A percentile compares a stretch with the other conserved stretches of the same genome.
phyloP scores from a whole-genome alignment of 2,329 filamentous ascomycete genomes.

The Zymoseptoria passerinii region DNA sequence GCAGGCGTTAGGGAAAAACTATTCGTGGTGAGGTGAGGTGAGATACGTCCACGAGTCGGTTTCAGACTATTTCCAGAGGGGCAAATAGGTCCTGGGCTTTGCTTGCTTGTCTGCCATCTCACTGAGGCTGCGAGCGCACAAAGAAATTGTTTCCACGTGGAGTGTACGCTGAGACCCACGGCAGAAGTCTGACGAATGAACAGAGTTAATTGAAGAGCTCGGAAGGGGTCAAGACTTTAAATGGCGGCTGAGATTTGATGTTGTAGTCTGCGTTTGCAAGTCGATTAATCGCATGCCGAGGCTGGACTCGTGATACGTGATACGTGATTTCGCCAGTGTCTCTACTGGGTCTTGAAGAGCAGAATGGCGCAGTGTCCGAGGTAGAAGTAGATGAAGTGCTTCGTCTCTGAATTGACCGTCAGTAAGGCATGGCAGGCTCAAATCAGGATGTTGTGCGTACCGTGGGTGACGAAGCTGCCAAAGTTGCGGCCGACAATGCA shows the following conservation, averaged over 20 bases:
- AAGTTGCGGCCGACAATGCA: conserved; percentile 98
- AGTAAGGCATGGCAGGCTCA: conserved; percentile 5
- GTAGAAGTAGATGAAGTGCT: conserved; percentile 99
- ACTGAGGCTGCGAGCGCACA: neutral
- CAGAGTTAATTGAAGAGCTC: neutral
- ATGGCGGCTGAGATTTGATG: neutral
- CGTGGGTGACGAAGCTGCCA: conserved; percentile 96
- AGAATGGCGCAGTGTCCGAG: conserved; percentile 96
- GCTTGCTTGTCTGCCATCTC: neutral
- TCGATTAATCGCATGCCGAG: neutral
- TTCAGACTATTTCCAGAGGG: neutral
- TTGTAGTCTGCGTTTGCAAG: neutral
- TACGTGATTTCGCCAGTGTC: neutral
- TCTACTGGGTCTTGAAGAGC: conserved; percentile 95
- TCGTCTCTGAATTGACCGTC: conserved; percentile 62
- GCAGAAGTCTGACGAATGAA: neutral
- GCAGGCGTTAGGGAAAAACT: neutral
- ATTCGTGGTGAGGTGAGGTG: neutral
- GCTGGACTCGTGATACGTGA: neutral
- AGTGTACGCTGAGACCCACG: neutral
- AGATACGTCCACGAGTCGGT: too few species aligned
- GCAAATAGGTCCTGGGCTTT: neutral
- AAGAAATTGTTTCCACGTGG: neutral
- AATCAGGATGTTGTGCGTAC: conserved; percentile 44
- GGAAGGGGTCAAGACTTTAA: neutral